Evolutionary conservation across 768 basidiomycete species (phyloP).

Genomic region (Naematelia encephala): DNA sequence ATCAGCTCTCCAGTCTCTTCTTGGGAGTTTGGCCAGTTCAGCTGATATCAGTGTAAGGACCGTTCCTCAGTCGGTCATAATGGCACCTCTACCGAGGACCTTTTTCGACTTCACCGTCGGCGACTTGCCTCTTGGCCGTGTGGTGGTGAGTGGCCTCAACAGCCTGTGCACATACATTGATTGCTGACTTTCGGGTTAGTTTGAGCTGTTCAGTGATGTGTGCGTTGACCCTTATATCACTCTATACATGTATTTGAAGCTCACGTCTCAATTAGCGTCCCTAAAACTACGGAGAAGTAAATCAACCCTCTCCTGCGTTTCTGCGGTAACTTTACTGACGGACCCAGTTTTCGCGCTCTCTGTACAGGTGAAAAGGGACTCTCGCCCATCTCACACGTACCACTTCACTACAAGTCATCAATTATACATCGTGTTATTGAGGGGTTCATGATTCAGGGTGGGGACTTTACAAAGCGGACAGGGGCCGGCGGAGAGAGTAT

Average conservation of each 20-base stretch:
- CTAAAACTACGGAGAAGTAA: constrained; percentile 73
- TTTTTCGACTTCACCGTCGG: constrained; percentile 71
- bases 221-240: constrained; percentile 16
- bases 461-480: constrained; percentile 66
- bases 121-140: constrained; percentile 48
- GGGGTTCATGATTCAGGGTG: constrained; percentile 69
- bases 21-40: too few relatives aligned
- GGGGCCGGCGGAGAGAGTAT: constrained; percentile 52
- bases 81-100: constrained; percentile 13
- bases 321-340: constrained; percentile 60
- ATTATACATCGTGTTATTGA: constrained; percentile 74
- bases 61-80: background rate
- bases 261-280: constrained; percentile 53
- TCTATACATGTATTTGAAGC: background rate
- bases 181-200: constrained; percentile 21
- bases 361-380: constrained; percentile 83
- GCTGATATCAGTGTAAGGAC: background rate
- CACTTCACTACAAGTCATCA: constrained; percentile 77
- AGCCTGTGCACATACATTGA: background rate
- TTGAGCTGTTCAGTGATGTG: constrained; percentile 67
- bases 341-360: constrained; percentile 74
- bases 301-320: constrained; percentile 16
- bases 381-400: constrained; percentile 61
- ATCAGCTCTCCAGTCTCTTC: too few relatives aligned
- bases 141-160: constrained; percentile 39